phyloP scores from a whole-genome alignment of 1,139 yeast genomes.

The Meyerozyma sp. region DNA sequence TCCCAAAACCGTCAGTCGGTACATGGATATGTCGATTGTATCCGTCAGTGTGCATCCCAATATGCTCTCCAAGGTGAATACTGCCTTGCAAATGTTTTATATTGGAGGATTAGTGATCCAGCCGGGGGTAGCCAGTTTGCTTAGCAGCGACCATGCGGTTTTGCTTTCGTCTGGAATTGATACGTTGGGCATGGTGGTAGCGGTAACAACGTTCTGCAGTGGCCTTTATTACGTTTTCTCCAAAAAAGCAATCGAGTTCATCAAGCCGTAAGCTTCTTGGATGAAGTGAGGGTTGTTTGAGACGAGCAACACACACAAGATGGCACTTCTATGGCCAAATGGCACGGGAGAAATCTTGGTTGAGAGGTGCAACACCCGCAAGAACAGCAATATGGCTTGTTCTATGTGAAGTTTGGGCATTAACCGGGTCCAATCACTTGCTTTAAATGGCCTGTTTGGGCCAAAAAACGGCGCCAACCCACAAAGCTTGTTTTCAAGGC shows the following conservation, averaged over 20 bases:
- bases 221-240: neutral
- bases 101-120: slow-evolving; percentile 69
- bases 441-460: neutral
- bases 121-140: slow-evolving; percentile 42
- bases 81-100: slow-evolving; percentile 88
- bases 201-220: neutral
- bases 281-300: neutral
- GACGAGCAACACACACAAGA: neutral
- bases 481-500: neutral
- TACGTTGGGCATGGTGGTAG: neutral
- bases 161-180: slow-evolving; percentile 6
- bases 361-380: neutral
- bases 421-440: neutral
- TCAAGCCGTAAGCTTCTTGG: neutral
- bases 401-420: neutral
- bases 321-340: neutral
- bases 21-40: slow-evolving; percentile 69
- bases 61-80: slow-evolving; percentile 79
- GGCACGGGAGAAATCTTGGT: neutral
- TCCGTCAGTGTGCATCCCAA: slow-evolving; percentile 90
- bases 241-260: neutral
- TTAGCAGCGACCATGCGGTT: neutral
- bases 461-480: neutral
- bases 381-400: neutral
- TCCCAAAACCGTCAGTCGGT: slow-evolving; percentile 69